A percentile compares a stretch with the other conserved stretches of the same genome.
Conservation (phyloP, 2,329 filamentous ascomycete genomes). For the Calonectria pseudoturangicola region DNA sequence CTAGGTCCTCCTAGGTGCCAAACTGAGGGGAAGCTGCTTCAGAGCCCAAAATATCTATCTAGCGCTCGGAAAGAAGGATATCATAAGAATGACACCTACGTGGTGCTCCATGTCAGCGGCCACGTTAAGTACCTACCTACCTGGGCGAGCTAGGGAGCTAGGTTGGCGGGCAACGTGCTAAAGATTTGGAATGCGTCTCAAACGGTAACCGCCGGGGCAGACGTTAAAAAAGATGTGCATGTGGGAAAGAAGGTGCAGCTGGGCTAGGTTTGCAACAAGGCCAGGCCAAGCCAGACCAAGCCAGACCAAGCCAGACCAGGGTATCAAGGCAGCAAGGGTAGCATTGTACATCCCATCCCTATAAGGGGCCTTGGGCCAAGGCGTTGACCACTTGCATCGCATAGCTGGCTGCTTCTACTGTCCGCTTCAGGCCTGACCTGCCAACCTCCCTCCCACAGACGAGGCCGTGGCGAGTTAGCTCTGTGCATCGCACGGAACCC, state of each 20-base stretch:
- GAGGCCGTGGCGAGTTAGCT: slow-evolving; percentile 9
- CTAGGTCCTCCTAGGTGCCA: neutral
- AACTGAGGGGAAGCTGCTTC: slow-evolving; percentile 15
- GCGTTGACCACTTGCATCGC: slow-evolving; percentile 19
- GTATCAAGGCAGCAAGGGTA: slow-evolving; percentile 20
- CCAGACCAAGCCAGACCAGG: slow-evolving; percentile 7
- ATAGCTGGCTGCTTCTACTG: neutral
- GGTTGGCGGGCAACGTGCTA: slow-evolving; percentile 1
- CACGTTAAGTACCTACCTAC: slow-evolving; percentile 24
- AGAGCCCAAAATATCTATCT: neutral
- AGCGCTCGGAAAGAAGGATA: slow-evolving; percentile 26
- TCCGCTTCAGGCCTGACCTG: slow-evolving; percentile 21
- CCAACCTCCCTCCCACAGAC: slow-evolving; percentile 22
- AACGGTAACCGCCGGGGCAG: slow-evolving; percentile 24
- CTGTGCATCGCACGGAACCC: slow-evolving; percentile 35
- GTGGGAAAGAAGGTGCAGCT: slow-evolving; percentile 26
- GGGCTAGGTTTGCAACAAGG: slow-evolving; percentile 19
- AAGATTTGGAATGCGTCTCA: slow-evolving; percentile 21
- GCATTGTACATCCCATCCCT: slow-evolving; percentile 28
- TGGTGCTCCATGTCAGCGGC: slow-evolving; percentile 14
- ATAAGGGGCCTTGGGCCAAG: slow-evolving; percentile 32
- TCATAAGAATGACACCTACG: neutral
- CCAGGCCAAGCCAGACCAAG: slow-evolving; percentile 6
- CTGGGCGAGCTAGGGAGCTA: slow-evolving; percentile 16
- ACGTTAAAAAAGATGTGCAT: slow-evolving; percentile 23